These are phyloP conservation scores for Fusarium piperis DNA, from an alignment of 2,329 filamentous ascomycete genomes.

Conservation along the genomic window DNA sequence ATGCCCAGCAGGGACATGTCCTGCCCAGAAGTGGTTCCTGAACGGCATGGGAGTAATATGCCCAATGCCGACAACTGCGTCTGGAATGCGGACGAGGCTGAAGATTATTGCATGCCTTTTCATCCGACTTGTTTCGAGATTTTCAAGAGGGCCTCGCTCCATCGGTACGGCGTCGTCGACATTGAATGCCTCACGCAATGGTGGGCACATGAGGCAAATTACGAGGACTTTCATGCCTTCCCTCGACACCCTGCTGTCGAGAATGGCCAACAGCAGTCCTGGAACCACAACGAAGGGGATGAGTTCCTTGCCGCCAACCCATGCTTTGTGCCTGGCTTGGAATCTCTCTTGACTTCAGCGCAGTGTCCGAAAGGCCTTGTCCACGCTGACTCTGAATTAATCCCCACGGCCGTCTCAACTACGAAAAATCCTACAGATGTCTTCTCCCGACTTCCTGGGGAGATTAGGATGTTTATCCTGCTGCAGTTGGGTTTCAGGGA, in stretches of 20 bases:
- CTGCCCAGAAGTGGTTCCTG: slow-evolving; percentile 6
- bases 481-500: slow-evolving; percentile 15
- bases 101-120: slow-evolving; percentile 36
- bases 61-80: slow-evolving; percentile 9
- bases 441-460: slow-evolving; percentile 13
- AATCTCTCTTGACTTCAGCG: not conserved
- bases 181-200: slow-evolving; percentile 27
- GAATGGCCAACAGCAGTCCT: slow-evolving; percentile 1
- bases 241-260: slow-evolving; percentile 16
- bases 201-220: slow-evolving; percentile 6
- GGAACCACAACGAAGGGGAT: slow-evolving; percentile 10
- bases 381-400: not conserved
- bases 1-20: slow-evolving; percentile 19
- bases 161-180: slow-evolving; percentile 26
- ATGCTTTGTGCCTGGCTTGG: slow-evolving; percentile 23
- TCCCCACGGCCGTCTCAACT: not conserved
- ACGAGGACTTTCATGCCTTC: not conserved
- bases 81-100: not conserved
- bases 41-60: not conserved
- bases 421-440: not conserved
- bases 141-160: slow-evolving; percentile 39
- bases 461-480: slow-evolving; percentile 19
- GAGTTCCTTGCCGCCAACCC: slow-evolving; percentile 38
- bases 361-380: not conserved
- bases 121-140: slow-evolving; percentile 45